Evolutionary conservation across 768 basidiomycete species (phyloP), one percentile per base, ranked within the genome.

Genomic region (Panaeolus papilionaceus): DNA sequence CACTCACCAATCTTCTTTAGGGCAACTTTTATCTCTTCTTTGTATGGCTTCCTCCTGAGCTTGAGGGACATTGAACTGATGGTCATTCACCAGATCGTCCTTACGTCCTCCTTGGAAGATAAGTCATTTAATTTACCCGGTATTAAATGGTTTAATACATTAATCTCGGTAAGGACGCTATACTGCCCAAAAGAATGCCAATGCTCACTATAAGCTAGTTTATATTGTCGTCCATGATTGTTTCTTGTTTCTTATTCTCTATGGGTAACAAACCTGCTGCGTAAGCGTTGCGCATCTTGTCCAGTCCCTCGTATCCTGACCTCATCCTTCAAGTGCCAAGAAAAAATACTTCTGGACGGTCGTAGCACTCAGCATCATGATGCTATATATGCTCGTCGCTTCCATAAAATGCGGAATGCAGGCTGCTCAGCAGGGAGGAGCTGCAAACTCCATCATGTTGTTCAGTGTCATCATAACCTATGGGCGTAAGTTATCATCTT

Each of bases 11-110:
- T 9, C 40, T 62, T 33, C 68, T 0, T 33, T 67, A 96, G 90
- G 96, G 94, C n/a, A 98, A 97, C 74, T 96, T 94, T 77, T 98
- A 94, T 77, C 78, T 97, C 38, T 97, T 96, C 80, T 98, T 97
- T 76, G 95, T 96, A 74, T 79, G 91, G 79, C 26, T 62, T 39
- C 28, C 26, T 63, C 40, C 33, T 47, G 44, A 4, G n/a, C 38
- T 18, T 38, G 44, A 5, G 40, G 4, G 6, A n/a, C n/a, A 18
- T 16, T 20, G 26, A 12, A 40, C 63, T 58, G 51, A 73, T 37
- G 28, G 64, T 12, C 18, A 8, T 14, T 20, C 45, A 38, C 38
- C 70, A 95, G 94, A 87, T 94, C 47, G 90, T 99, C 37, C 80
- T 99, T 38, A 97, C 96, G 3, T 92, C 92, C 6, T 95, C 96